Evolutionary conservation across 2,329 filamentous ascomycete genomes (phyloP).

Genomic region (Parastagonospora nodorum): DNA sequence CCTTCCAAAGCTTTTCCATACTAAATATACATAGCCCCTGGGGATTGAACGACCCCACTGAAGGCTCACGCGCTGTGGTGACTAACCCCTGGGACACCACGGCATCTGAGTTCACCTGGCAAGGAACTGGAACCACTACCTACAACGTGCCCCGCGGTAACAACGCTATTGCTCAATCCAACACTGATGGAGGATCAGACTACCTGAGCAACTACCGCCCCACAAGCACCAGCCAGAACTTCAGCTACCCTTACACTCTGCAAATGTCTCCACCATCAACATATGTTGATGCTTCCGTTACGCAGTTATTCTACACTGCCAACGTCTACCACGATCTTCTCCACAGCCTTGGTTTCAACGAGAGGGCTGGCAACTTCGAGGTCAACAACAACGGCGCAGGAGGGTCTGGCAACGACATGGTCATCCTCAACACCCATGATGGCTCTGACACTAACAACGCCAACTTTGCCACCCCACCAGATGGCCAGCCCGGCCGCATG

Average conservation of each 20-base stretch:
- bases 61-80: slow-evolving; percentile 52
- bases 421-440: slow-evolving; percentile 63
- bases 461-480: slow-evolving; percentile 58
- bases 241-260: slow-evolving; percentile 41
- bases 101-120: slow-evolving; percentile 58
- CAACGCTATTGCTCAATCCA: slow-evolving; percentile 62
- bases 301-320: slow-evolving; percentile 65
- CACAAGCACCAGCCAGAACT: slow-evolving; percentile 48
- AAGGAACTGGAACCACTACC: slow-evolving; percentile 29
- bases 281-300: slow-evolving; percentile 61
- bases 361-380: slow-evolving; percentile 65
- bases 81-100: slow-evolving; percentile 55
- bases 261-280: slow-evolving; percentile 24
- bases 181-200: slow-evolving; percentile 49
- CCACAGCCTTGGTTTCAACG: slow-evolving; percentile 62
- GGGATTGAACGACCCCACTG: slow-evolving; percentile 61
- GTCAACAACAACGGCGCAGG: slow-evolving; percentile 61
- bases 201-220: slow-evolving; percentile 60
- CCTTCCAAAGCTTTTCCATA: background rate
- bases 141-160: slow-evolving; percentile 64
- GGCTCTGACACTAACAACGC: slow-evolving; percentile 61
- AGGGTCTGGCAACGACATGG: slow-evolving; percentile 56
- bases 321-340: slow-evolving; percentile 66
- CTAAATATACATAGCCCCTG: slow-evolving; percentile 43
- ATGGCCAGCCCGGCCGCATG: slow-evolving; percentile 56